phyloP scores from a whole-genome alignment of 257 asterid genomes.

The Solanum pinnatisectum region DNA sequence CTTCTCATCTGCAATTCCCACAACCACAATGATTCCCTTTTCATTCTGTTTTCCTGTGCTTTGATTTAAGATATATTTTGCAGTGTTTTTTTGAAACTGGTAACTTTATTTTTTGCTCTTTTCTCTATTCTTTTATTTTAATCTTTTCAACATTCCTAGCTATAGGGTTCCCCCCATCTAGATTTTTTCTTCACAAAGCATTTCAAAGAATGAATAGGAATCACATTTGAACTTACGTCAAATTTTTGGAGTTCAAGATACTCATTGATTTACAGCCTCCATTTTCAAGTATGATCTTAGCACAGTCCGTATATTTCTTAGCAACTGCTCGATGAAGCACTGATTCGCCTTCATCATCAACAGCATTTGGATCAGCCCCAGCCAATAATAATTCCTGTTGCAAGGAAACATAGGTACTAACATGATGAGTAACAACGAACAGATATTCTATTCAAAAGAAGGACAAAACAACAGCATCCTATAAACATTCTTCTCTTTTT shows the following conservation, averaged over 20 bases:
- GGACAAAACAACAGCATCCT: background rate
- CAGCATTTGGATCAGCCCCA: slow-evolving; percentile 98
- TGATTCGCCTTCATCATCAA: slow-evolving; percentile 97
- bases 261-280: slow-evolving; percentile 97
- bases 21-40: background rate
- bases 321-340: slow-evolving; percentile 97
- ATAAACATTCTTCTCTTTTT: background rate
- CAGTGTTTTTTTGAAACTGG: background rate
- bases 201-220: background rate
- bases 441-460: background rate
- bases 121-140: background rate
- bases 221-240: slow-evolving; percentile 65
- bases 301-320: slow-evolving; percentile 89
- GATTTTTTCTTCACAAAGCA: background rate
- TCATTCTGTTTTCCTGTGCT: background rate
- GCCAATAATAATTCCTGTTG: slow-evolving; percentile 78
- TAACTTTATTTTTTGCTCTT: background rate
- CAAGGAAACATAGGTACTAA: slow-evolving; percentile 10
- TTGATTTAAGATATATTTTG: background rate
- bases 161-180: background rate
- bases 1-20: background rate
- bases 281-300: slow-evolving; percentile 80
- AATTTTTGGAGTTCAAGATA: slow-evolving; percentile 63
- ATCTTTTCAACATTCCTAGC: background rate
- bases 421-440: background rate